Evolutionary conservation across 192 early-diverging fungal species (phyloP).

Genomic region (Umbelopsis vinacea): DNA sequence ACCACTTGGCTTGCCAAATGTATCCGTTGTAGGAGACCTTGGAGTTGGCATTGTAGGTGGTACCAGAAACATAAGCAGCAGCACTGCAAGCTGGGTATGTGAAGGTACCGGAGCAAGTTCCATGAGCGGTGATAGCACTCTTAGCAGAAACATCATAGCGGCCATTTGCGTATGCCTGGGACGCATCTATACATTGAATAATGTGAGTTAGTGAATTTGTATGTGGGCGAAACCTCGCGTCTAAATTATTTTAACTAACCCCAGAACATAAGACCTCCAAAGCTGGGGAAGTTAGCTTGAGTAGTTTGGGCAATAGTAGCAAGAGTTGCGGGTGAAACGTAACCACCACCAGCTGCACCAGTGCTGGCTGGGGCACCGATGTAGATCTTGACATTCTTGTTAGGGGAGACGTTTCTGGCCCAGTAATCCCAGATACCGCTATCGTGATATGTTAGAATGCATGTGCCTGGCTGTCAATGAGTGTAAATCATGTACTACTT

Average conservation of each 20-base stretch:
- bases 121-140: neutral
- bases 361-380: constrained; percentile 63
- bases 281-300: constrained; percentile 46
- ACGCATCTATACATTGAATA: constrained; percentile 31
- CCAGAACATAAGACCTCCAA: constrained; percentile 70
- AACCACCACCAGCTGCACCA: constrained; percentile 59
- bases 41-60: constrained; percentile 39
- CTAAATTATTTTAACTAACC: constrained; percentile 1
- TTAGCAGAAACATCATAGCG: constrained; percentile 27
- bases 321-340: constrained; percentile 45
- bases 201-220: neutral
- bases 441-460: neutral
- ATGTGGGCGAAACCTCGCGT: neutral
- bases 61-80: constrained; percentile 37
- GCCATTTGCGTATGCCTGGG: constrained; percentile 41
- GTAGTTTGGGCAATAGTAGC: constrained; percentile 44
- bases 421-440: constrained; percentile 63
- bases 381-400: constrained; percentile 65
- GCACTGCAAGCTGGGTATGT: constrained; percentile 39
- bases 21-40: constrained; percentile 53
- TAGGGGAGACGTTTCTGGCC: constrained; percentile 58
- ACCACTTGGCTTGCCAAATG: constrained; percentile 51
- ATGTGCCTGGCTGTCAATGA: constrained; percentile 34
- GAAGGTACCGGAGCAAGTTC: constrained; percentile 25
- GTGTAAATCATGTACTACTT: constrained; percentile 31